A percentile compares a stretch with the other conserved stretches of the same genome.
Evolutionary conservation across 192 early-diverging fungal species (phyloP).

Genomic region (Polychytrium aggregatum): DNA sequence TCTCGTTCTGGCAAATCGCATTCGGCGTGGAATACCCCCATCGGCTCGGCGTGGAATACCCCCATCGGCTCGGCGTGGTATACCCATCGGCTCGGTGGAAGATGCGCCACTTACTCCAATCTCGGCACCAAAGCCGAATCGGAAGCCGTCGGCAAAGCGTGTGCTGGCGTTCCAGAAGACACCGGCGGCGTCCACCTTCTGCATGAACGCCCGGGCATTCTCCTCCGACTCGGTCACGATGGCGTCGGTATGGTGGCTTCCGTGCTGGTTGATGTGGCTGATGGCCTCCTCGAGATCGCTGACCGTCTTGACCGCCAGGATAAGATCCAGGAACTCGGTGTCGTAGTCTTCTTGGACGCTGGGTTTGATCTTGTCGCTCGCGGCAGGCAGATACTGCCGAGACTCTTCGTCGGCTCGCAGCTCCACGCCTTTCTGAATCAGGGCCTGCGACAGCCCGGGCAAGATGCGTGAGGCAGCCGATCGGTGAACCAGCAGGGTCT

Average conservation of each 20-base stretch:
- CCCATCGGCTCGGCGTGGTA: too few species aligned
- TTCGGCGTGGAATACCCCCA: too few species aligned
- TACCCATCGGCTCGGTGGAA: too few species aligned
- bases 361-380: slow-evolving; percentile 15
- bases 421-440: slow-evolving; percentile 48
- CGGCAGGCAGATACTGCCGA: slow-evolving; percentile 6
- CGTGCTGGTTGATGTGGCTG: slow-evolving; percentile 84
- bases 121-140: slow-evolving; percentile 97
- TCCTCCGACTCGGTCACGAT: slow-evolving; percentile 75
- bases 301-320: slow-evolving; percentile 75
- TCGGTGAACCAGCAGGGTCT: slow-evolving; percentile 81
- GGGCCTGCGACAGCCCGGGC: slow-evolving; percentile 40
- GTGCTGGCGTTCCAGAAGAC: slow-evolving; percentile 96
- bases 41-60: too few species aligned
- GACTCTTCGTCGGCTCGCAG: slow-evolving; percentile 50
- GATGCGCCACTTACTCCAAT: slow-evolving; percentile 57
- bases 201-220: slow-evolving; percentile 77
- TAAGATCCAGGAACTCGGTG: slow-evolving; percentile 84
- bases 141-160: slow-evolving; percentile 95
- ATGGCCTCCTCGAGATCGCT: slow-evolving; percentile 66
- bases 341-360: slow-evolving; percentile 56
- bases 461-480: slow-evolving; percentile 24
- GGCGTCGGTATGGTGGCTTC: slow-evolving; percentile 90
- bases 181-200: slow-evolving; percentile 89
- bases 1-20: too few species aligned